Evolutionary conservation across 352 stramenopile species (phyloP), one percentile per base, ranked within the genome.

Genomic region (Pythium volutum): DNA sequence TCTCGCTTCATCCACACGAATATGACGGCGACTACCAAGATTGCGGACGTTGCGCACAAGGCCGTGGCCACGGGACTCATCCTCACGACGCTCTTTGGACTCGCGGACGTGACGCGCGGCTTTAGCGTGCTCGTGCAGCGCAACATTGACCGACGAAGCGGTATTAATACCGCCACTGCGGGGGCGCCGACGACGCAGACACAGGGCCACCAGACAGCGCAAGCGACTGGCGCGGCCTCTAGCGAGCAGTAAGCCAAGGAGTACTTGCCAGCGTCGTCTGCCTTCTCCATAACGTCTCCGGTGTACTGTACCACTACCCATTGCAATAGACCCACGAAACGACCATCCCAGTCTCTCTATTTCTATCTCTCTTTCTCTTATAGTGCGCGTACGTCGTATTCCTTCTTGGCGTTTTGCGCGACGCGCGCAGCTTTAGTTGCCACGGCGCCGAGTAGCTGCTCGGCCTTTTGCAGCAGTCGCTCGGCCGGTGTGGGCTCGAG

Each of bases 1-100:
- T 46, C 59, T 31, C 14, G 5, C 23, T 52, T 23, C 9, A 48
- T 20, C 23, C 8, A 25, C 11, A 50, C 34, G 4, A 66, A 53
- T 47, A 75, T 72, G 58, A 42, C 66, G 62, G 55, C 71, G 47
- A 70, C 72, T 43, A 69, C 73, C 46, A 78, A 79, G 59, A 71
- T 86, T 26, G 77, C 80, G 39, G 82, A 95, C 69, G 76, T 91
- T 43, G 66, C 84, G 39, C 81, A 95, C 69, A 95, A 95, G 79
- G 80, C 81, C 26, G 79, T 91, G 52, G 79, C 84, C 57, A 78
- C 84, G 67, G 84, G 86, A 2, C 82, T 95, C 47, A 62, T 91
- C 38, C 55, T 87, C 27, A 65, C 86, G 48, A 93, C 86, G 29
- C 70, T 77, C 47, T 79, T 85, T 34, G 74, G 77, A 5, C 60